Conservation (phyloP, 306 rosid species). For the Abrus precatorius region DNA sequence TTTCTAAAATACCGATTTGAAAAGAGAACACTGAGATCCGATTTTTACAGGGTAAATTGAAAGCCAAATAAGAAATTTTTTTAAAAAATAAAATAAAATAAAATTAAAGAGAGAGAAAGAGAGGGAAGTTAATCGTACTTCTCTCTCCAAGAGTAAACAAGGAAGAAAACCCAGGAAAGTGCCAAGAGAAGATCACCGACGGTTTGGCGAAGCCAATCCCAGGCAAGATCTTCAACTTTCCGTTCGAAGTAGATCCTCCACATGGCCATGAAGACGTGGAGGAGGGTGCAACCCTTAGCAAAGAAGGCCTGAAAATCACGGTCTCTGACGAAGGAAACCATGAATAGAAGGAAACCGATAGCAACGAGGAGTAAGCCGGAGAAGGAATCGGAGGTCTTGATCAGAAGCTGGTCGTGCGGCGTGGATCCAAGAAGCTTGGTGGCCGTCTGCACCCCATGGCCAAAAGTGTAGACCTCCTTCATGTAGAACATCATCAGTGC, state of each 20-base stretch:
- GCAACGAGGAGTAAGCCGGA: conserved; percentile 85
- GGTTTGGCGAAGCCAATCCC: conserved; percentile 95
- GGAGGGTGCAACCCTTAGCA: conserved; percentile 81
- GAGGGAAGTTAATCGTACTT: conserved; percentile 67
- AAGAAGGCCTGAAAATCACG: conserved; percentile 82
- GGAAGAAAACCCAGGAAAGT: conserved; percentile 86
- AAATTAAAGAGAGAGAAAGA: not conserved
- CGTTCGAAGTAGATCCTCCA: conserved; percentile 90
- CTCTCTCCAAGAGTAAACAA: conserved; percentile 91
- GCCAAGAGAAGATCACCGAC: conserved; percentile 86
- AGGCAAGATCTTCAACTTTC: conserved; percentile 86
- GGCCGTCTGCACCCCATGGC: conserved; percentile 76
- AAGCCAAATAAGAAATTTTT: conserved; percentile 3
- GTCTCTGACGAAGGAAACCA: conserved; percentile 89
- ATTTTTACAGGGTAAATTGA: conserved; percentile 51
- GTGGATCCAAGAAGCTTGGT: conserved; percentile 86
- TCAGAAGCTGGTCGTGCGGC: conserved; percentile 91
- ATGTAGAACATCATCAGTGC: conserved; percentile 95
- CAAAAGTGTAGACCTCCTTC: conserved; percentile 84
- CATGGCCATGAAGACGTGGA: conserved; percentile 80
- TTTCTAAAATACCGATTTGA: conserved; percentile 37
- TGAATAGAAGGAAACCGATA: conserved; percentile 84
- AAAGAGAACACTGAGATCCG: conserved; percentile 34
- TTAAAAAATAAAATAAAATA: not conserved
- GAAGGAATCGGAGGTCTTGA: conserved; percentile 93